These are phyloP conservation scores for Rhododendron kiyosumense DNA, from an alignment of 148 eudicot species.

Conservation along the genomic window DNA sequence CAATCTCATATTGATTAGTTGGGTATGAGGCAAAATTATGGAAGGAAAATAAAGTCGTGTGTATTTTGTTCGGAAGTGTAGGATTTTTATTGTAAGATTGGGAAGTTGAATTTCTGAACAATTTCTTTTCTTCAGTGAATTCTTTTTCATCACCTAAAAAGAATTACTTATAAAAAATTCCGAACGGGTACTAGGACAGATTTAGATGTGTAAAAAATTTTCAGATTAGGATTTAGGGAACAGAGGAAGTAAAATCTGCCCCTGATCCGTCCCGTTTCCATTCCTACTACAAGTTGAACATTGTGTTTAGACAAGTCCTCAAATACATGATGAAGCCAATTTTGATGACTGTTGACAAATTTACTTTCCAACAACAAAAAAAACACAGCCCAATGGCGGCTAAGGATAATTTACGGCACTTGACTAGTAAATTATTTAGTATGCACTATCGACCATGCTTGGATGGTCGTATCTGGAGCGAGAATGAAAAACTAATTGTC, in stretches of 20 bases:
- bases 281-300: not conserved
- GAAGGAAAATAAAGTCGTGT: not conserved
- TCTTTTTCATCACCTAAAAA: not conserved
- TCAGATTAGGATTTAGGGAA: not conserved
- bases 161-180: not conserved
- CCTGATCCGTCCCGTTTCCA: not conserved
- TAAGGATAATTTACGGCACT: too few species aligned
- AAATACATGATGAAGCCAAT: not conserved
- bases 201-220: not conserved
- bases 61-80: not conserved
- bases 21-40: not conserved
- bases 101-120: not conserved
- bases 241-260: not conserved
- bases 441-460: not conserved
- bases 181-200: not conserved
- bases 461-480: not conserved
- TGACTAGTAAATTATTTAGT: too few species aligned
- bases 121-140: not conserved
- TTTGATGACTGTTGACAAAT: not conserved
- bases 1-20: not conserved
- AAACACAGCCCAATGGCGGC: not conserved
- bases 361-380: too few species aligned
- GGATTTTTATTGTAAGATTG: not conserved
- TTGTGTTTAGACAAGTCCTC: not conserved
- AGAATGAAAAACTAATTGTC: not conserved